Percentiles rank a stretch among this genome's conserved stretches.
These are phyloP conservation scores for Tricholoma hemisulphureum DNA, from an alignment of 768 basidiomycete genomes.

Conservation along the genomic window DNA sequence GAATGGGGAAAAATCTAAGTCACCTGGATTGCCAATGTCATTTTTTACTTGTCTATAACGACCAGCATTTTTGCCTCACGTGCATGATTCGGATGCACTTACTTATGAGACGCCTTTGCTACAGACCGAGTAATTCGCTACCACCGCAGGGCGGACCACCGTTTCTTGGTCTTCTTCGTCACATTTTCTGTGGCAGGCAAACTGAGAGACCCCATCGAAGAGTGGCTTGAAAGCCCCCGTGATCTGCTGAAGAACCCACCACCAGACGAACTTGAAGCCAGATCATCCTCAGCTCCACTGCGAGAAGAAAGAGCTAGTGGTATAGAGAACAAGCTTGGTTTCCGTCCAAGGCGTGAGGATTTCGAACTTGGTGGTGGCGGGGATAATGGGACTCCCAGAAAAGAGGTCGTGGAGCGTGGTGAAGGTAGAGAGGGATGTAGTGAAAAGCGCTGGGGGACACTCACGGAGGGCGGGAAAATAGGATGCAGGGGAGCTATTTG, in stretches of 20 bases:
- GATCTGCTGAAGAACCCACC: background rate
- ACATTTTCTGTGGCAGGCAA: constrained; percentile 3
- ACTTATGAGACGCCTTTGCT: too few relatives aligned
- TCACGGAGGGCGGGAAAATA: background rate
- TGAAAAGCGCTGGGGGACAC: background rate
- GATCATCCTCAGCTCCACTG: constrained; percentile 4
- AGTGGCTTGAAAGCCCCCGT: background rate
- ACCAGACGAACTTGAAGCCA: constrained; percentile 4
- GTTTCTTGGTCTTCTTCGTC: constrained; percentile 16
- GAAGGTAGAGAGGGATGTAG: background rate
- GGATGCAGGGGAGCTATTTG: background rate
- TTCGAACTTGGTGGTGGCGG: background rate
- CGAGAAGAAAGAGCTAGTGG: constrained; percentile 17
- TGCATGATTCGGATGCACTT: too few relatives aligned
- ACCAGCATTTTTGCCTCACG: too few relatives aligned
- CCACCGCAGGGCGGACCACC: constrained; percentile 8
- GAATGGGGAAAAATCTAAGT: too few relatives aligned
- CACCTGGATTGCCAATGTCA: too few relatives aligned
- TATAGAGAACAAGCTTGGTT: constrained; percentile 7
- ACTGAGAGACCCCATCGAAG: background rate
- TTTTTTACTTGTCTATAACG: too few relatives aligned
- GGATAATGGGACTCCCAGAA: constrained; percentile 11
- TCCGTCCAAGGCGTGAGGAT: background rate
- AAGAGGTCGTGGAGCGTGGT: constrained; percentile 5
- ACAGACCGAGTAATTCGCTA: background rate